Conservation (phyloP, 306 rosid species). For the Cicer bijugum region DNA sequence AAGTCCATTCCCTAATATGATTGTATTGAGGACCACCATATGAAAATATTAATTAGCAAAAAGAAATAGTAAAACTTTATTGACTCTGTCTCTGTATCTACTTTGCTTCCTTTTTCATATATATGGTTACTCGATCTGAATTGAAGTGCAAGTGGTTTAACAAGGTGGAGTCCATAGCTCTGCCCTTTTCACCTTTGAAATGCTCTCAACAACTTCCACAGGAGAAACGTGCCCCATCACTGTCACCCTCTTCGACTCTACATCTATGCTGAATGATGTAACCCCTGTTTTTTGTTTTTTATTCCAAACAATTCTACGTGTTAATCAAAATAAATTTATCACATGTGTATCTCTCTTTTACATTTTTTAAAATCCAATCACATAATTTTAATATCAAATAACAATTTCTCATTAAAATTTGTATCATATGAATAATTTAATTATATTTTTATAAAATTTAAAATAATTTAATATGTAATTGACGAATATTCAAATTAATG, state of each 20-base stretch:
- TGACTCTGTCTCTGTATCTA: slow-evolving; percentile 27
- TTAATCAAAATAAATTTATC: no score
- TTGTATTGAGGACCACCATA: slow-evolving; percentile 44
- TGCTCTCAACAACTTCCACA: slow-evolving; percentile 70
- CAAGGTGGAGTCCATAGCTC: slow-evolving; percentile 62
- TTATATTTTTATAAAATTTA: no score
- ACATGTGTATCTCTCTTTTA: no score
- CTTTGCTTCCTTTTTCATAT: slow-evolving; percentile 28
- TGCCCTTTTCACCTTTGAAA: slow-evolving; percentile 87
- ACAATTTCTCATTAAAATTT: no score
- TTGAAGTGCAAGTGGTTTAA: slow-evolving; percentile 20
- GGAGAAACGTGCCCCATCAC: slow-evolving; percentile 93
- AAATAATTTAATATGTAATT: no score
- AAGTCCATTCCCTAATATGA: slow-evolving; percentile 27
- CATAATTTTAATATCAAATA: no score
- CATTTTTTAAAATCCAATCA: no score
- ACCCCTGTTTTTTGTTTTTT: slow-evolving; percentile 59
- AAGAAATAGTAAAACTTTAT: slow-evolving; percentile 36
- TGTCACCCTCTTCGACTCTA: slow-evolving; percentile 84
- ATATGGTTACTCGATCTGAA: slow-evolving; percentile 34
- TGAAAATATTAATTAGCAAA: not conserved
- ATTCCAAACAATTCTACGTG: no score
- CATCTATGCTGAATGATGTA: slow-evolving; percentile 84
- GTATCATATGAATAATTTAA: no score
- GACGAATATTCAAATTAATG: no score